Evolutionary conservation across 495 filamentous ascomycete species (phyloP).

Genomic region (Pyrenula massariospora): DNA sequence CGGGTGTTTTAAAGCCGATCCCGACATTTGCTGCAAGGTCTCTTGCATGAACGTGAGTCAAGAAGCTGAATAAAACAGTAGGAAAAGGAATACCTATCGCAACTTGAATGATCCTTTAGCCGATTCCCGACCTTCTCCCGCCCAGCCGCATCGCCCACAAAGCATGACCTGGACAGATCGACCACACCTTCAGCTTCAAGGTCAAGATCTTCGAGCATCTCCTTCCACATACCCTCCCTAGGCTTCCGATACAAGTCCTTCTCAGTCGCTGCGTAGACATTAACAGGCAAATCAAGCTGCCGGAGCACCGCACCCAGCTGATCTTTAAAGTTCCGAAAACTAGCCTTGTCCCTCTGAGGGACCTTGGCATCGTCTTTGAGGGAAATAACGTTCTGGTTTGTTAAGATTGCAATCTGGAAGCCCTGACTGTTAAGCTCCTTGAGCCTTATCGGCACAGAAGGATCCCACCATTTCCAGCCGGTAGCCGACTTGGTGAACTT

Average conservation of each 20-base stretch:
- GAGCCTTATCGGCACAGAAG: constrained; percentile 51
- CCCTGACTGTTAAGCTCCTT: constrained; percentile 58
- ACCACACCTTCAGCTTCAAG: constrained; percentile 48
- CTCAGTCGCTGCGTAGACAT: constrained; percentile 73
- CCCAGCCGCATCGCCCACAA: constrained; percentile 85
- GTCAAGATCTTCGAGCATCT: constrained; percentile 63
- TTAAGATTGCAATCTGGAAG: constrained; percentile 69
- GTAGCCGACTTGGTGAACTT: constrained; percentile 53
- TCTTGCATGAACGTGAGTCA: constrained; percentile 16
- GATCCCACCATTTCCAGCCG: constrained; percentile 96
- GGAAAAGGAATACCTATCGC: constrained; percentile 48
- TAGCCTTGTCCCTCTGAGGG: constrained; percentile 49
- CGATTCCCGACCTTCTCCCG: constrained; percentile 20
- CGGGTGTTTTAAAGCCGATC: constrained; percentile 72
- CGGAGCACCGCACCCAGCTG: constrained; percentile 58
- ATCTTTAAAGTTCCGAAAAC: constrained; percentile 65
- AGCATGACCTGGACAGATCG: constrained; percentile 58
- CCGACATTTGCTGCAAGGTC: constrained; percentile 76
- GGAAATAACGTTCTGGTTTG: constrained; percentile 76
- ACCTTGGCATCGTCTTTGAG: constrained; percentile 61
- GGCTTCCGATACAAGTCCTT: constrained; percentile 80
- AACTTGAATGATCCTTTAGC: constrained; percentile 60
- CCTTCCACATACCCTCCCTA: constrained; percentile 77
- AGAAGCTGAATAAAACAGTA: constrained; percentile 4
- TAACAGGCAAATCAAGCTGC: constrained; percentile 64